Evolutionary conservation across 306 rosid genomes (phyloP).

Genomic region (Dalbergia oliveri): DNA sequence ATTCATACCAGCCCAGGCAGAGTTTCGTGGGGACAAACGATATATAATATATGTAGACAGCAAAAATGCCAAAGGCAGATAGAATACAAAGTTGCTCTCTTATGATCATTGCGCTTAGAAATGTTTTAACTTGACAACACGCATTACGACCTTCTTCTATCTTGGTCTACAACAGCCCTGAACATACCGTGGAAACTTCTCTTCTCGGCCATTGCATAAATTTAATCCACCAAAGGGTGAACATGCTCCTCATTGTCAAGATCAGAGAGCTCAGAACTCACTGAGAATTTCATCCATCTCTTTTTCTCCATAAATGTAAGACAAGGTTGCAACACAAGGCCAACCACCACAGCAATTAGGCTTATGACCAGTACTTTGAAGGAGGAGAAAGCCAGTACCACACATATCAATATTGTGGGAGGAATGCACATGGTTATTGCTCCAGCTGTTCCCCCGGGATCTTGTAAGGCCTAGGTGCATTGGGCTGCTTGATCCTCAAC

Average conservation of each 20-base stretch:
- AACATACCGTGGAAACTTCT: neutral
- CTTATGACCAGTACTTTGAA: constrained; percentile 62
- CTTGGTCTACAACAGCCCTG: neutral
- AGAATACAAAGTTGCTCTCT: constrained; percentile 3
- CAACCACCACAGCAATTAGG: constrained; percentile 63
- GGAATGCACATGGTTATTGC: constrained; percentile 71
- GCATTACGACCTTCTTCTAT: neutral
- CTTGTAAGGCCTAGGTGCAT: constrained; percentile 73
- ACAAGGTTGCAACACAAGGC: constrained; percentile 70
- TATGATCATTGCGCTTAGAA: neutral
- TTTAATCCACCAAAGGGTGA: constrained; percentile 40
- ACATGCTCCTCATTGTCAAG: constrained; percentile 46
- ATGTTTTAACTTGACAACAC: neutral
- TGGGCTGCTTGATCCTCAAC: constrained; percentile 70
- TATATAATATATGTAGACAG: neutral
- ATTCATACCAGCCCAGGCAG: neutral
- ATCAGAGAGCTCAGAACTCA: constrained; percentile 59
- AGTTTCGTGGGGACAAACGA: neutral
- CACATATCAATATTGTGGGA: constrained; percentile 70
- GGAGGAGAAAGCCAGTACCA: constrained; percentile 69
- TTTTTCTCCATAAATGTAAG: constrained; percentile 60
- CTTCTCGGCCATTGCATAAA: neutral
- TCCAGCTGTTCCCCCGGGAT: constrained; percentile 71
- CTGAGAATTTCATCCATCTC: constrained; percentile 73
- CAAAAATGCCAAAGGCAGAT: neutral